Conservation (phyloP, 352 stramenopile genomes). For the Pythium pyrilobum region DNA sequence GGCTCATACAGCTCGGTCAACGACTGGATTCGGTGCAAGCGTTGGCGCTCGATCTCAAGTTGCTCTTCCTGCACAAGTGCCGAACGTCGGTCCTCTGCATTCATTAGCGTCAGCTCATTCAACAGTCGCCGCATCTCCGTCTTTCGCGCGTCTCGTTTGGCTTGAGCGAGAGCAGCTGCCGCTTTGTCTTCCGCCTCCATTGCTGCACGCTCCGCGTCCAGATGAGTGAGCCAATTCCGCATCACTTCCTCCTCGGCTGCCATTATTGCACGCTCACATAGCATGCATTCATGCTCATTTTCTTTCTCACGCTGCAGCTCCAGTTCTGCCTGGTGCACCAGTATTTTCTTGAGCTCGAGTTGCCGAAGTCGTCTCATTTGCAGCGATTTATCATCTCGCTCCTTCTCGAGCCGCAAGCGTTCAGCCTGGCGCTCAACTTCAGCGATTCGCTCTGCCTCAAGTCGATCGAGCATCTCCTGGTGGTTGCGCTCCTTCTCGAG, state of each 20-base stretch:
- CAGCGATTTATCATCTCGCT: slow-evolving; percentile 53
- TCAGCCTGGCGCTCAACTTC: slow-evolving; percentile 52
- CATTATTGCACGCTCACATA: slow-evolving; percentile 22
- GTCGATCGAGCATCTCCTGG: slow-evolving; percentile 52
- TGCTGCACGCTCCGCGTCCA: slow-evolving; percentile 27
- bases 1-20: slow-evolving; percentile 52
- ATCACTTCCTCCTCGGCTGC: slow-evolving; percentile 33
- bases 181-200: slow-evolving; percentile 48
- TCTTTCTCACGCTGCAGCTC: slow-evolving; percentile 32
- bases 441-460: slow-evolving; percentile 50
- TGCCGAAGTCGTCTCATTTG: slow-evolving; percentile 45
- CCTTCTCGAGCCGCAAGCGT: slow-evolving; percentile 44
- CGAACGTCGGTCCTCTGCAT: slow-evolving; percentile 43
- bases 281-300: slow-evolving; percentile 23
- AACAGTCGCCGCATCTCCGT: slow-evolving; percentile 34
- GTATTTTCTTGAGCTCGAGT: slow-evolving; percentile 50
- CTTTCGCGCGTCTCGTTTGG: slow-evolving; percentile 18
- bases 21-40: slow-evolving; percentile 21
- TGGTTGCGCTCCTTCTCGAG: slow-evolving; percentile 49
- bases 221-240: slow-evolving; percentile 19
- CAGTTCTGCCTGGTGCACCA: slow-evolving; percentile 48
- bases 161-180: slow-evolving; percentile 14
- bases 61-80: slow-evolving; percentile 23
- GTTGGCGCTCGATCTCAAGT: slow-evolving; percentile 21
- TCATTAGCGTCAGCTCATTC: slow-evolving; percentile 40